Base-by-base conservation (phyloP, 2,329 filamentous ascomycete species). In the Plenodomus lindquistii region DNA sequence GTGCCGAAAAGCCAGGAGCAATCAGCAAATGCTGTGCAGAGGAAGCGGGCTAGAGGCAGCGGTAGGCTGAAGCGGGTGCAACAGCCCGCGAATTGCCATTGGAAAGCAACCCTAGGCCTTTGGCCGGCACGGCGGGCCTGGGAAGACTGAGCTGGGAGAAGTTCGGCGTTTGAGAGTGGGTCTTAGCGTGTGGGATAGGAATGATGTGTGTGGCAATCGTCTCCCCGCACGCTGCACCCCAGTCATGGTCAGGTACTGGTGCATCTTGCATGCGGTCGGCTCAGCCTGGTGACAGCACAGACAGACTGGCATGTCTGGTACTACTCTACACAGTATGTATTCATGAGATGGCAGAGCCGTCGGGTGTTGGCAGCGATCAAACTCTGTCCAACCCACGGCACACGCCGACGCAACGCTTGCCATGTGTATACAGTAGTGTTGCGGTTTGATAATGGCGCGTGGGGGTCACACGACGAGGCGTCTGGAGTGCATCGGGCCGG, bases 401-500 rank as follows among this genome's bases (percentile, higher is more conserved):
- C n/a, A n/a, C n/a, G n/a, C n/a, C n/a, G n/a, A n/a, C 54, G 53
- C 39, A 22, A 42, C 13, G 37, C 42, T n/a, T n/a, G n/a, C n/a
- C n/a, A n/a, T n/a, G n/a, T n/a, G n/a, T n/a, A n/a, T n/a, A n/a
- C n/a, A n/a, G 2, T 17, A 34, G 44, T 27, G 46, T 52, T 55
- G 48, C 46, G 44, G 56, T 66, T 67, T 57, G 55, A 63, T 71
- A 71, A 71, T 71, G 57, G 54, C 66, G 68, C 67, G 68, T 71
- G 68, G 67, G 67, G 67, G 68, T 67, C 51, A 52, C 46, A 41
- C 48, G 54, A 40, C 48, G 51, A 54, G 40, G 44, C 44, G 21
- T 42, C 24, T 43, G 20, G 29, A 50, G 29, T 21, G 21, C 46
- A 44, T 57, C 52, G 49, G 56, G 43, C 53, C 53, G 57, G 48